Evolutionary conservation across 176 grass and related monocot genomes (phyloP), one percentile per base, ranked within the genome.

Genomic region (Zoysia japonica): DNA sequence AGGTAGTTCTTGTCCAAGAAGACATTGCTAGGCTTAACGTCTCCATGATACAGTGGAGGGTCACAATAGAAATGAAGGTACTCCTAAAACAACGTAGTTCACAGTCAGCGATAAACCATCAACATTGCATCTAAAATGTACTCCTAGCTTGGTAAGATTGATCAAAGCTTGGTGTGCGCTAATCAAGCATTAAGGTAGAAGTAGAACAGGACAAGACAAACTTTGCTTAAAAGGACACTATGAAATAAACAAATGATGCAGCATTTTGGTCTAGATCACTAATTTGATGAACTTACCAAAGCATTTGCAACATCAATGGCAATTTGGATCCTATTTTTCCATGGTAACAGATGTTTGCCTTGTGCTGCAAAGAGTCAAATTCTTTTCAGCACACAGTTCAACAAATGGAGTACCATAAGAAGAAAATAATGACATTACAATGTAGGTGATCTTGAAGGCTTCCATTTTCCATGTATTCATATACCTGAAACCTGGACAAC

Each of bases 11-110:
- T 92, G 82, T 94, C 92, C 76, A 97, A 78, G 37, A 97, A 88
- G 53, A 97, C 80, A 85, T 97, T 97, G 53, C 95, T 94, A 75
- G 95, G 88, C 72, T 82, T 92, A 69, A 97, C 86, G 56, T 89
- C 85, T 67, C 95, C 95, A 85, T 97, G 95, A 61, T 74, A 97
- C 51, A 97, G 67, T 65, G 83, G 77, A 77, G 89, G 92, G 71
- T 97, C 91, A 78, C 95, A 97, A 50, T 97, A 94, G 64, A 88
- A 97, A 87, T 97, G 95, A 71, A 97, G 89, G 84, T 97, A 97
- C 80, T 97, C 92, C 95, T 97, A 90, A 78, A 89, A n/a, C 60
- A 63, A 69, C 77, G 2, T 68, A 44, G 48, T 64, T 54, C 43
- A 50, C 48, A 57, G 28, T 46, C 28, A 57, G 65, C 9, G 64